Conservation (phyloP, 345 rosid genomes). For the Atalantia buxifolia region DNA sequence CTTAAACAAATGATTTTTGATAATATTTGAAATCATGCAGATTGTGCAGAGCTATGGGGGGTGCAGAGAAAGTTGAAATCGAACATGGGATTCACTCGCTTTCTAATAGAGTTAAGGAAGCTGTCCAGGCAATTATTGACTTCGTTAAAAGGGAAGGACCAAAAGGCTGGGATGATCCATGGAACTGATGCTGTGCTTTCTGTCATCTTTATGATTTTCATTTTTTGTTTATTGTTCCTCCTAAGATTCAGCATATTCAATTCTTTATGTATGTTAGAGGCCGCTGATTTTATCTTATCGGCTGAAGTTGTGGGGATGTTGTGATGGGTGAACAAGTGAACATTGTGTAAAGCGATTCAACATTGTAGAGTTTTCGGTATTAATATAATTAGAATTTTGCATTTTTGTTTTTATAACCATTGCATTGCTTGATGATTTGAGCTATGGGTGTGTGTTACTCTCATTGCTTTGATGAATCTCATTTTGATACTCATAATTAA, state of each 20-base stretch:
- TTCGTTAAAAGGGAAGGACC: slow-evolving; percentile 88
- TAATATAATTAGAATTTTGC: background rate
- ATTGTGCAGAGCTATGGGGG: slow-evolving; percentile 91
- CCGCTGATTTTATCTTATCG: background rate
- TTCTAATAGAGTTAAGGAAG: slow-evolving; percentile 76
- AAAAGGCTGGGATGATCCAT: slow-evolving; percentile 97
- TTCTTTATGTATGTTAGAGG: background rate
- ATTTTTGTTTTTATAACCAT: no score
- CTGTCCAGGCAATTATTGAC: slow-evolving; percentile 64
- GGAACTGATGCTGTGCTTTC: slow-evolving; percentile 43
- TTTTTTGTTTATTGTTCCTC: background rate
- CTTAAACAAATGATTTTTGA: background rate
- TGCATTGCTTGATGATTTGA: background rate
- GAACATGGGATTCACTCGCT: slow-evolving; percentile 94
- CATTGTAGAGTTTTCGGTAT: background rate
- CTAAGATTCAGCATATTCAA: background rate
- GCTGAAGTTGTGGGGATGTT: background rate
- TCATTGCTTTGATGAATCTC: background rate
- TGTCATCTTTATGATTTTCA: background rate
- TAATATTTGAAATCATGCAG: slow-evolving; percentile 31
- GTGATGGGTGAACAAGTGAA: background rate
- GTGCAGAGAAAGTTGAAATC: slow-evolving; percentile 86
- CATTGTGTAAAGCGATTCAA: slow-evolving; percentile 2
- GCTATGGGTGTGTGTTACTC: background rate
- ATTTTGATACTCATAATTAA: background rate